Percentiles rank a stretch among this genome's conserved stretches.
Evolutionary conservation across 768 basidiomycete genomes (phyloP).

Genomic region (Rhodosporidiobolus odoratus): DNA sequence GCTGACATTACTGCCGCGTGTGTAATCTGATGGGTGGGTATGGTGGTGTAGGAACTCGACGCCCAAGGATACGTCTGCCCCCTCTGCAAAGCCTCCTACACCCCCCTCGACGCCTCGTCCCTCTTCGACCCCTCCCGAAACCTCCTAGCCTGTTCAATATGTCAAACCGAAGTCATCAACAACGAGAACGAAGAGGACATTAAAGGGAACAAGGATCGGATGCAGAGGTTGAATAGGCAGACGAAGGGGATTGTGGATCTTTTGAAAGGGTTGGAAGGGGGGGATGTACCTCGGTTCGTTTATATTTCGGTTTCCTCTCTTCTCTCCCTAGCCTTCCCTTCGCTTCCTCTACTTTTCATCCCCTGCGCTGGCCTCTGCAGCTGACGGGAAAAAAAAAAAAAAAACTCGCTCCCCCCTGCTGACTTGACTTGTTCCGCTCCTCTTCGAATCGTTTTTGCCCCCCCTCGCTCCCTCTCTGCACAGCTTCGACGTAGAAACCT

Average conservation of each 20-base stretch:
- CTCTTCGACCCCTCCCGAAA: conserved; percentile 67
- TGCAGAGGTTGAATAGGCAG: conserved; percentile 90
- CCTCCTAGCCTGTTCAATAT: conserved; percentile 78
- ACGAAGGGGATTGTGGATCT: conserved; percentile 83
- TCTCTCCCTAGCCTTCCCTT: background rate
- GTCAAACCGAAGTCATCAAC: conserved; percentile 73
- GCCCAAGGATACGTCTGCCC: conserved; percentile 98
- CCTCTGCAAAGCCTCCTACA: conserved; percentile 74
- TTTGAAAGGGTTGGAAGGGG: conserved; percentile 78
- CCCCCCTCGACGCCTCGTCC: conserved; percentile 75
- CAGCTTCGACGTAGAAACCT: conserved; percentile 47
- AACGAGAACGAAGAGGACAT: conserved; percentile 86
- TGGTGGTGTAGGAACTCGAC: conserved; percentile 81
- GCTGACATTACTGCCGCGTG: too few species aligned
- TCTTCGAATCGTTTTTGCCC: too few species aligned
- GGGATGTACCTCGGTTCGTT: conserved; percentile 74
- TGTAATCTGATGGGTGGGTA: too few species aligned
- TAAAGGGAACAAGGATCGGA: conserved; percentile 79
- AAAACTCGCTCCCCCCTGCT: too few species aligned
- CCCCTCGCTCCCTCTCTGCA: background rate
- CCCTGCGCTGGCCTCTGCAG: too few species aligned
- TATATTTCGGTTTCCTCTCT: conserved; percentile 33
- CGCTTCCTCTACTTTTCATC: too few species aligned
- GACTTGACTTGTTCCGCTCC: too few species aligned
- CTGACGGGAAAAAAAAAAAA: too few species aligned